Evolutionary conservation across 2,329 filamentous ascomycete genomes (phyloP), one percentile per base, ranked within the genome.

Genomic region (Dactylonectria estremocensis): DNA sequence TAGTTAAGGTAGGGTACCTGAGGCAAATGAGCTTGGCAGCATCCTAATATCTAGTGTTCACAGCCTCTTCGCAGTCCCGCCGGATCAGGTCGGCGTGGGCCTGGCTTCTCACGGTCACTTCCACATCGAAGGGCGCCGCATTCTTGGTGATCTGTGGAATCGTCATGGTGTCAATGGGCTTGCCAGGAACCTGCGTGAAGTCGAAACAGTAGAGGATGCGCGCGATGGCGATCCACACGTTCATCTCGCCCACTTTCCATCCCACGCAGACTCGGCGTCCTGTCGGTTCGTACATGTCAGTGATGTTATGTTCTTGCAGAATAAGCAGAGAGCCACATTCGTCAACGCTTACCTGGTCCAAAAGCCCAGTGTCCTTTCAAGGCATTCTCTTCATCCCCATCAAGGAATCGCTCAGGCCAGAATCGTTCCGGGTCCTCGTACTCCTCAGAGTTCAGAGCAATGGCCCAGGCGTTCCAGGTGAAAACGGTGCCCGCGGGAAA

Each of bases 291-390:
- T 61, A 49, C 3, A 14, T 28, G 22, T 49, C 28, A 61, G 58
- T 53, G 35, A 20, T 14, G 24, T 53, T 48, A 20, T 14, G 24
- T 53, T 48, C 2, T 28, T 2, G 22, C 48, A 35, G 40, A 59
- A 9, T 1, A 20, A 18, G 7, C 6, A n/a, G 46, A 49, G 10
- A 31, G 28, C 20, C 46, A 49, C 46, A 28, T 50, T 14, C 35
- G 10, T 18, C 28, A 11, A 22, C 5, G 31, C 59, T 61, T 31
- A 67, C 65, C 60, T 60, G 65, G 37, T 37, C 60, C 55, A 46
- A 64, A 67, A 8, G 54, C 54, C 22, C 45, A 48, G 20, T 67
- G 65, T 18, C 61, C 66, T 11, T 65, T 68, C 1, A 68, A 20
- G 7, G 61, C 33, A 5, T 57, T 58, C 9, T 65, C 52, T 16